These are phyloP conservation scores for Conticribra guillardii DNA, from an alignment of 108 stramenopile genomes.

Conservation along the genomic window DNA sequence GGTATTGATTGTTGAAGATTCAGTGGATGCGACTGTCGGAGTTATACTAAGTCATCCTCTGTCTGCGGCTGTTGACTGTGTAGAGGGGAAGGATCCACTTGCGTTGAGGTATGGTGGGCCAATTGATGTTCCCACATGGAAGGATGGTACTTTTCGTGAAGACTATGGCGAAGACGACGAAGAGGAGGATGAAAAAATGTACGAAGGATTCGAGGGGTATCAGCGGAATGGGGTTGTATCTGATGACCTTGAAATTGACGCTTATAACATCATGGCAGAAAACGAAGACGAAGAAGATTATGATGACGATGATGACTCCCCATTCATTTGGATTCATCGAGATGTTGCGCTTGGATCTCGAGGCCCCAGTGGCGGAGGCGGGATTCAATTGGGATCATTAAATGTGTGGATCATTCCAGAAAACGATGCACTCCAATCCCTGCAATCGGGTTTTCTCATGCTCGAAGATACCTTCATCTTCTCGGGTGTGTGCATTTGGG, in stretches of 20 bases:
- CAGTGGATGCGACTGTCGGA: conserved; percentile 28
- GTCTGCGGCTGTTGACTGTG: conserved; percentile 36
- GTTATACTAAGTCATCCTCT: conserved; percentile 40
- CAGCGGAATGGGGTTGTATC: neutral
- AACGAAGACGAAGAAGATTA: conserved; percentile 3
- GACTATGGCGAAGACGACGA: conserved; percentile 13
- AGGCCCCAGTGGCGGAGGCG: conserved; percentile 5
- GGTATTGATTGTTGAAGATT: conserved; percentile 37
- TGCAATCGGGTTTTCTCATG: conserved; percentile 25
- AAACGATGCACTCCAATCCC: conserved; percentile 27
- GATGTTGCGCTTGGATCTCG: conserved; percentile 5
- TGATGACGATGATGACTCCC: conserved; percentile 23
- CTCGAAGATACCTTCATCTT: conserved; percentile 36
- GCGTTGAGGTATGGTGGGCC: conserved; percentile 44
- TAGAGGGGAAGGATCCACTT: conserved; percentile 18
- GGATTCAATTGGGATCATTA: conserved; percentile 24
- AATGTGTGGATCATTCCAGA: conserved; percentile 29
- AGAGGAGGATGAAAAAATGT: conserved; percentile 1
- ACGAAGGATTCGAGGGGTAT: conserved; percentile 35
- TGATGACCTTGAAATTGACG: conserved; percentile 8
- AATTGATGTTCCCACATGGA: conserved; percentile 38
- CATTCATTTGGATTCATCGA: conserved; percentile 50
- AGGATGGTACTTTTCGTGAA: conserved; percentile 32
- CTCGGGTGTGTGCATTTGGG: conserved; percentile 44
- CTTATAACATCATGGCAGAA: neutral